A percentile compares a stretch with the other conserved stretches of the same genome.
These are phyloP conservation scores for Zea luxurians DNA, from an alignment of 176 grass and related monocot genomes.

Conservation along the genomic window DNA sequence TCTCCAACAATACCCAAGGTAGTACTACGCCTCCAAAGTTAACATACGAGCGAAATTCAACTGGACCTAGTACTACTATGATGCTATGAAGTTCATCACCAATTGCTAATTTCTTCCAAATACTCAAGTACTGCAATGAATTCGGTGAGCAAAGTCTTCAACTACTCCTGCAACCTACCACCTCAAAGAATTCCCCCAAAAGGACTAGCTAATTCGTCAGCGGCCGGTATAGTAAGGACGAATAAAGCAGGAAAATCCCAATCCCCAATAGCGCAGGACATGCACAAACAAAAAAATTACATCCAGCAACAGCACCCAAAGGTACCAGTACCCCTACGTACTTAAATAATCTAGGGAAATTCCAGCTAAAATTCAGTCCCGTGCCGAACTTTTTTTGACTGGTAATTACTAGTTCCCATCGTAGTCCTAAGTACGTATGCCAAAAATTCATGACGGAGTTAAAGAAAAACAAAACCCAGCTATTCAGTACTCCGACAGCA, in stretches of 20 bases:
- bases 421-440: not conserved
- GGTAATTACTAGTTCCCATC: not conserved
- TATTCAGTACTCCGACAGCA: not conserved
- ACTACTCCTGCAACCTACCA: not conserved
- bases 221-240: not conserved
- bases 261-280: not conserved
- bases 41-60: not conserved
- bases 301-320: not conserved
- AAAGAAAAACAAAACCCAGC: not conserved
- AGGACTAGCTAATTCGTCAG: too few species aligned
- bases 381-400: not conserved
- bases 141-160: not conserved
- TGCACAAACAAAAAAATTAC: constrained; percentile 10
- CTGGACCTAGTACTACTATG: not conserved
- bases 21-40: not conserved
- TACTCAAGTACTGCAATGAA: too few species aligned
- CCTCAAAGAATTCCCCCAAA: too few species aligned
- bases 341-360: not conserved
- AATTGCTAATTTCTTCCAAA: too few species aligned
- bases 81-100: too few species aligned
- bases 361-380: not conserved
- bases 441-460: not conserved
- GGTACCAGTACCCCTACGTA: not conserved
- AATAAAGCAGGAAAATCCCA: constrained; percentile 1
- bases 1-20: not conserved